Evolutionary conservation across 306 rosid genomes (phyloP), one percentile per base, ranked within the genome.

Genomic region (Prunus kanzakura): DNA sequence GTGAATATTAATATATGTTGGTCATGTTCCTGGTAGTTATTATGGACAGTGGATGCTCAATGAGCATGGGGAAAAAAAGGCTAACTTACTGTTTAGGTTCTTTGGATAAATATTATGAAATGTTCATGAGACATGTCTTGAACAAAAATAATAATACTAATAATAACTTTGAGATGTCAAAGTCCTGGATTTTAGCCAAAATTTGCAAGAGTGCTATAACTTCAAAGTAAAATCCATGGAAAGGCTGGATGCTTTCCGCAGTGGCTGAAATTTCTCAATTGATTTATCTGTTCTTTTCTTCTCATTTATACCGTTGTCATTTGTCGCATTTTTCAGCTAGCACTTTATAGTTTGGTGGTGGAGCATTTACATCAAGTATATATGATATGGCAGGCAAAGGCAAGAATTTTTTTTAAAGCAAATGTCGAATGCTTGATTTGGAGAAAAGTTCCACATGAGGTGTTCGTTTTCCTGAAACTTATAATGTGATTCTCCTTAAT

Each of bases 401-500:
- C 98, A 89, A 86, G 98, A 93, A 84, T 93, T 93, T 81, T 93
- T 93, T 91, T 32, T 2, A 82, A 85, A 79, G 88, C 95, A 78
- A 89, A 84, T 51, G 98, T 95, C 20, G 91, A 86, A 78, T 74
- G 91, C 86, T 78, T 67, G 47, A 87, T 93, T 60, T 93, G 98
- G 98, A 93, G 98, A 64, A 93, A 79, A 83, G 86, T 87, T 88
- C 96, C 93, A 46, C 87, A 90, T 56, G 90, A 93, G 97, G 98
- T 93, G 73, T 66, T 55, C 38, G 58, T 55, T 73, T 41, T 35
- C 14, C 10, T 71, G 67, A 66, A 23, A 77, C 67, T 32, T 74
- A 43, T 75, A 25, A 18, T 25, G 2, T 78, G 77, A 27, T 72
- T 77, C 76, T 72, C 43, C 29, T 67, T 68, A 27, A 38, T 38